phyloP scores from a whole-genome alignment of 164 flowering plant species.

The Chloranthus sessilifolius region DNA sequence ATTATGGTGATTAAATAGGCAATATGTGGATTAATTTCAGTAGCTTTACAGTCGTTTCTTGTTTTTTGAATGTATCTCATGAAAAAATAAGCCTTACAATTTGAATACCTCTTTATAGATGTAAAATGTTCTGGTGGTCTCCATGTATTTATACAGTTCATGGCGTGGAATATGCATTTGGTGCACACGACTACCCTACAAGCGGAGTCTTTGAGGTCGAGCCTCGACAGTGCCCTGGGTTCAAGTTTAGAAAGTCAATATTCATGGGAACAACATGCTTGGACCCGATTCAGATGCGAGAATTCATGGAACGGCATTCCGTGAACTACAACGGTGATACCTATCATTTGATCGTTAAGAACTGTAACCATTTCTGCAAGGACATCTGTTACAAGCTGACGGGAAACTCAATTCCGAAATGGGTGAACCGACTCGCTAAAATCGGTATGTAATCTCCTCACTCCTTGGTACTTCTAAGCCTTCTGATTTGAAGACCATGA shows the following conservation, averaged over 20 bases:
- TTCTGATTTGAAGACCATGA: no score
- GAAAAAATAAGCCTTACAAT: no score
- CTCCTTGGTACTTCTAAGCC: no score
- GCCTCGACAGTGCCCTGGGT: conserved; percentile 96
- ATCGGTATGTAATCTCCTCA: conserved; percentile 67
- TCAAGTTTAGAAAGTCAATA: conserved; percentile 88
- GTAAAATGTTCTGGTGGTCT: conserved; percentile 4
- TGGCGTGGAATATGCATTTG: conserved; percentile 98
- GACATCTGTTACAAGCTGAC: conserved; percentile 85
- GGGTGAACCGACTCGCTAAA: conserved; percentile 96
- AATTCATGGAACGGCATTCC: conserved; percentile 78
- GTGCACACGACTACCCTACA: conserved; percentile 89
- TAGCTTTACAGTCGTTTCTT: no score
- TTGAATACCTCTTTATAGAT: no score
- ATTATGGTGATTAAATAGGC: no score
- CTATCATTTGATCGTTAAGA: conserved; percentile 87
- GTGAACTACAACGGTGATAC: conserved; percentile 81
- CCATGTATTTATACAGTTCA: conserved; percentile 49
- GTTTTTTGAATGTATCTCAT: no score
- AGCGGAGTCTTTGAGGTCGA: conserved; percentile 98
- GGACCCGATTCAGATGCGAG: conserved; percentile 70
- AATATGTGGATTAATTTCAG: no score
- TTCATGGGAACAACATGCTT: conserved; percentile 78
- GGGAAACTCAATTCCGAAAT: conserved; percentile 76
- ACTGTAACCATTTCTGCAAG: conserved; percentile 96